Evolutionary conservation across 306 rosid species (phyloP), one percentile per base, ranked within the genome.

Genomic region (Lotus japonicus): DNA sequence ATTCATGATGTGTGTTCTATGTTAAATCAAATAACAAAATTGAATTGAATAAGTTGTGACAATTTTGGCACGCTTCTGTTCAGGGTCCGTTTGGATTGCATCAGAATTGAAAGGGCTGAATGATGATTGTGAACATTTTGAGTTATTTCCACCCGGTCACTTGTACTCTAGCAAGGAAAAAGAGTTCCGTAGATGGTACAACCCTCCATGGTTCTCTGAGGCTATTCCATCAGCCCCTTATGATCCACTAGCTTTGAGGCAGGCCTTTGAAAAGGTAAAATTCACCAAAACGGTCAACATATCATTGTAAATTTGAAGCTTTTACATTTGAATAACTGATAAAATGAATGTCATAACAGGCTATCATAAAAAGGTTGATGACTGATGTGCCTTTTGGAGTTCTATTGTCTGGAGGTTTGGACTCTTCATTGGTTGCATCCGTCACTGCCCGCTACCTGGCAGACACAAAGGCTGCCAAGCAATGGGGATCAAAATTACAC

Each of bases 361-460:
- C 97, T 26, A 97, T 90, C 52, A 83, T 85, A 82, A 95, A 95
- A 62, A 84, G 99, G 84, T 74, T 90, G 59, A 95, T 95, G 99
- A 90, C 92, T 26, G 99, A 95, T 85, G 99, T 90, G 68, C 99
- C 99, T 41, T 95, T 95, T 0, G 97, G 99, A 11, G 97, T 95
- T 71, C 84, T 95, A 42, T 90, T 95, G 1, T 95, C 96, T 0
- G 97, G 97, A 9, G 99, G 99, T 56, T 54, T 95, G 58, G 99
- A 95, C 70, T 95, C 97, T 17, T 95, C 99, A 0, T 64, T 95
- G 83, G 97, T 95, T 55, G 99, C 99, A 66, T 88, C 99, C 23
- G 80, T 95, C 85, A 87, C 96, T 2, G 86, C 99, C 61, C 94
- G 97, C 16, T 84, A 95, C 86, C 67, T 95, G 54, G 88, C 92